These are phyloP conservation scores for Globisporangium recalcitrans DNA, from an alignment of 352 stramenopile species.

Conservation along the genomic window DNA sequence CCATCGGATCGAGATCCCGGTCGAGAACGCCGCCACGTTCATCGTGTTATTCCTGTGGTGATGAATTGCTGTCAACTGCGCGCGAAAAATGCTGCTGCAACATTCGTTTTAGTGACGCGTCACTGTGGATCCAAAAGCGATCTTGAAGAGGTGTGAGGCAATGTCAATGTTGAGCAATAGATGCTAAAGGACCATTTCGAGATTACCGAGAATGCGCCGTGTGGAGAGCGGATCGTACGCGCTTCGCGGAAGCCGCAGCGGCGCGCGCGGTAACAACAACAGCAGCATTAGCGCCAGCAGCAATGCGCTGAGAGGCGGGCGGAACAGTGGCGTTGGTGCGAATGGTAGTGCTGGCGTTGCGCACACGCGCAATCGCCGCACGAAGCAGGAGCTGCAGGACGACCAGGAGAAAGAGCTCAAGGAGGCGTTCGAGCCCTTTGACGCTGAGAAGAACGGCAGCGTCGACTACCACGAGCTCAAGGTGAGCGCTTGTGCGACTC, in stretches of 20 bases:
- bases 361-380: slow-evolving; percentile 27
- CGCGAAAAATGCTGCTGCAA: slow-evolving; percentile 14
- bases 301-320: not conserved
- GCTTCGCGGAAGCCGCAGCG: slow-evolving; percentile 4
- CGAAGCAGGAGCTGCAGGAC: slow-evolving; percentile 68
- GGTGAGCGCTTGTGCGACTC: slow-evolving; percentile 17
- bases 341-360: not conserved
- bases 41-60: slow-evolving; percentile 17
- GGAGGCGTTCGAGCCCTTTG: slow-evolving; percentile 93
- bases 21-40: slow-evolving; percentile 45
- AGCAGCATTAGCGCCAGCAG: not conserved
- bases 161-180: too few relatives aligned
- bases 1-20: slow-evolving; percentile 48
- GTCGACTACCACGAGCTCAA: slow-evolving; percentile 95
- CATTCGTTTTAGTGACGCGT: slow-evolving; percentile 19
- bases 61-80: not conserved
- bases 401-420: slow-evolving; percentile 88
- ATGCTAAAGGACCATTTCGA: too few relatives aligned
- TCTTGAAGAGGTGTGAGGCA: not conserved
- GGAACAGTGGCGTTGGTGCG: not conserved
- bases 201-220: slow-evolving; percentile 5
- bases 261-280: not conserved
- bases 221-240: not conserved
- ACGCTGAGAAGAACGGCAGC: slow-evolving; percentile 85
- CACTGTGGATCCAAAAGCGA: slow-evolving; percentile 1